Base-by-base conservation (phyloP, 768 basidiomycete genomes). In the Auriculariales sp. region DNA sequence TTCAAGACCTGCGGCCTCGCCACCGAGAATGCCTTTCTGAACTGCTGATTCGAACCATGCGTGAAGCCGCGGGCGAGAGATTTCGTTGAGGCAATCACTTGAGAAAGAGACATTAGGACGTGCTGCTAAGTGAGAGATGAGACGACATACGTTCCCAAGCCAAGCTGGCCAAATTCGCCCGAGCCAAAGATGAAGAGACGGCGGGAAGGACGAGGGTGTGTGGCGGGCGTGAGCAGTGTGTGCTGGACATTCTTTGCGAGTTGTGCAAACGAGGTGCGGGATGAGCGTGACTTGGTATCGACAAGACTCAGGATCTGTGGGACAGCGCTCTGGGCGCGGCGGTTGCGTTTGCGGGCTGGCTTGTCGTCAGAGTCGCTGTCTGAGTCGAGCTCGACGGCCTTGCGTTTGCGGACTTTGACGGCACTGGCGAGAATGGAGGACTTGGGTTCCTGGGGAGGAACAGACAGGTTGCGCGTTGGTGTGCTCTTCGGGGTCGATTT, bases 101-200 rank as follows among this genome's bases (percentile, higher is more conserved):
- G 15, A n/a, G n/a, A n/a, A n/a, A n/a, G n/a, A n/a, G n/a, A n/a
- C n/a, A n/a, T n/a, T n/a, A 36, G 22, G 5, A 44, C 15, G 39
- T 12, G 19, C 22, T 15, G 39, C 19, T 19, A 7, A 11, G 22
- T 22, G 39, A 44, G 39, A 22, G 4, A 15, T 32, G n/a, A 25
- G 6, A 44, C 12, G 19, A 44, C 39, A 9, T 24, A 44, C 39
- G 39, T 44, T 24, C 39, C 39, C 4, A 44, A 25, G 6, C 39
- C 39, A 24, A 94, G 84, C 64, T 98, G 93, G 29, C 92, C 94
- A 67, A 92, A 91, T 64, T 94, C 92, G 25, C 92, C 92, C 9
- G 82, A 79, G 5, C 94, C 94, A 77, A 87, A 97, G 7, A 77
- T 81, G 55, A 92, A 93, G 14, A 92, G 71, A 36, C 81, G 73